Base-by-base conservation (phyloP, 441 rosid genomes). In the Pelargonium myrrhifolium region DNA sequence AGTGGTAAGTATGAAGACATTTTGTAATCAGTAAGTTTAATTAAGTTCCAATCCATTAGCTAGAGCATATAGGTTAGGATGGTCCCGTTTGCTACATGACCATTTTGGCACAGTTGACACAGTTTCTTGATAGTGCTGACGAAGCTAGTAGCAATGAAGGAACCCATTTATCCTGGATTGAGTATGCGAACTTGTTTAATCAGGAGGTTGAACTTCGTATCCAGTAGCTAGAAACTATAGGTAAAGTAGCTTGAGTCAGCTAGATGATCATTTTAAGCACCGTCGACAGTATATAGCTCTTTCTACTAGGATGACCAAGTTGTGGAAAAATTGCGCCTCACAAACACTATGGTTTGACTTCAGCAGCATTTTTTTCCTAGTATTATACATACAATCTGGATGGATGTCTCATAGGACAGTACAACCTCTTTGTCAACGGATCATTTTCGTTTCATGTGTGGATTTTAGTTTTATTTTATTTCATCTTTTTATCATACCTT, bases 1-100 rank as follows among this genome's bases (percentile, higher is more conserved):
- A 70, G 69, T 79, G 18, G 89, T 83, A 70, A 75, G 83, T 74
- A 66, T 49, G 37, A n/a, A 37, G 8, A 37, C 40, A 6, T 37
- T 37, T 37, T 37, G 7, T 37, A 37, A 6, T 37, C 40, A 37
- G 40, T 37, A 8, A 37, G 40, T 37, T 10, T 7, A 37, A 37
- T n/a, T n/a, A n/a, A n/a, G 40, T 5, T 37, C 40, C 1, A 6
- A 37, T 37, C 40, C 40, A 37, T 9, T 37, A 37, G 40, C 40
- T 37, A 37, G 40, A 37, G 8, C 8, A 37, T 31, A 31, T 7
- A 37, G 40, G 9, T 37, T 37, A 0, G 40, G 40, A 37, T 37
- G 40, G 9, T 37, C 40, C 40, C 40, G 40, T 37, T 37, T 37
- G 1, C 40, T 37, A 37, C 40, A 37, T 8, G 8, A 37, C 40